These are phyloP conservation scores for Picochlorum sp. DNA, from an alignment of 139 green algal genomes.

Conservation along the genomic window DNA sequence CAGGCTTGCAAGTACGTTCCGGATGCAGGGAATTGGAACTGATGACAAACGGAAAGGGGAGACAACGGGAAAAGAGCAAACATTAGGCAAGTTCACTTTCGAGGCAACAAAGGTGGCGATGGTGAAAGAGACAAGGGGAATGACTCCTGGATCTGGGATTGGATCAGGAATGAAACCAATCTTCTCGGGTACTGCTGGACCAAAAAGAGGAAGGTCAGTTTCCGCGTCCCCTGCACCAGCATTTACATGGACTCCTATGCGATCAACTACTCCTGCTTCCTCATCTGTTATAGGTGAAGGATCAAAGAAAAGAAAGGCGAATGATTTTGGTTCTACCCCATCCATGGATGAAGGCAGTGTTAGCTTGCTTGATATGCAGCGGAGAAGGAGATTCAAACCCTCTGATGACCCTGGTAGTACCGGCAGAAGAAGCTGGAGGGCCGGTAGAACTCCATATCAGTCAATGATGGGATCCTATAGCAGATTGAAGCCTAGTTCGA, in stretches of 20 bases:
- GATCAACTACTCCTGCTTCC: neutral
- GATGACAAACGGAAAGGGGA: no score
- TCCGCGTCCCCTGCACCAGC: constrained; percentile 2
- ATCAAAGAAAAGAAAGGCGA: constrained; percentile 16
- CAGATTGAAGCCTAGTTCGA: neutral
- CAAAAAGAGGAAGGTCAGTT: no score
- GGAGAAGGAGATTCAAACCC: constrained; percentile 4
- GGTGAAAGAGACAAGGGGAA: no score
- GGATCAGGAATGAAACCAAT: no score
- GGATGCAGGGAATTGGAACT: no score
- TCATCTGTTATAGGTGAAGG: no score
- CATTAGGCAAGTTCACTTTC: no score
- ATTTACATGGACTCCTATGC: constrained; percentile 26
- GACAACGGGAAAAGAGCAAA: no score
- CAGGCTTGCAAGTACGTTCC: no score
- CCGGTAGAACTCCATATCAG: constrained; percentile 19
- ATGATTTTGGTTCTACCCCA: neutral
- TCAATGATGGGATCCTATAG: constrained; percentile 4
- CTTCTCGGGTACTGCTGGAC: no score
- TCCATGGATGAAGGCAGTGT: constrained; percentile 7
- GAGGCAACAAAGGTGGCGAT: no score
- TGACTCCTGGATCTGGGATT: no score
- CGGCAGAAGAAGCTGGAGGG: constrained; percentile 13
- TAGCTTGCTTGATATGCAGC: constrained; percentile 23
- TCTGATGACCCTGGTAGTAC: neutral